These are phyloP conservation scores for Aspergillus melleus DNA, from an alignment of 2,329 filamentous ascomycete species.

Conservation along the genomic window DNA sequence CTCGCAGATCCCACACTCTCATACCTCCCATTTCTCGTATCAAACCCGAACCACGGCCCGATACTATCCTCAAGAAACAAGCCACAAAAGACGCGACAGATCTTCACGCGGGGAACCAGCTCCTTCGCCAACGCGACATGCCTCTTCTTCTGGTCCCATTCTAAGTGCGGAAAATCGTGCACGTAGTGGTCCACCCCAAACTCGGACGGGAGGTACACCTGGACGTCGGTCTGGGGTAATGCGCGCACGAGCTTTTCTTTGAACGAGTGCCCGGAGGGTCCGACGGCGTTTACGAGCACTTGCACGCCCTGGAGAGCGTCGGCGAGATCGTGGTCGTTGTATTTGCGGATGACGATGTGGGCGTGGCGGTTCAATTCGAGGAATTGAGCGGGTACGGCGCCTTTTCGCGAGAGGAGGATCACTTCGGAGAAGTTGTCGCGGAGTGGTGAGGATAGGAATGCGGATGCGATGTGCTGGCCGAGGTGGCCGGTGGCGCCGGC, in stretches of 20 bases:
- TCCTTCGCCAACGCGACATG: conserved; percentile 25
- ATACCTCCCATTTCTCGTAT: conserved; percentile 28
- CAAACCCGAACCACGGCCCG: conserved; percentile 37
- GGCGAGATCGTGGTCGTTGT: conserved; percentile 23
- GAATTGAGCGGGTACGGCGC: conserved; percentile 1
- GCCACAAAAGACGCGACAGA: conserved; percentile 34
- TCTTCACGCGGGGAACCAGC: conserved; percentile 18
- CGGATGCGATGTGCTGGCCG: conserved; percentile 23
- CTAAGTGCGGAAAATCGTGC: conserved; percentile 36
- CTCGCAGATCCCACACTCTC: conserved; percentile 28
- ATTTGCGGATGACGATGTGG: conserved; percentile 17
- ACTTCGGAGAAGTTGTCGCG: conserved; percentile 22
- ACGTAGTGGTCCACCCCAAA: conserved; percentile 41
- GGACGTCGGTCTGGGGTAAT: conserved; percentile 25
- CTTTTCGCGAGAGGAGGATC: conserved; percentile 24
- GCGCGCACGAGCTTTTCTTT: conserved; percentile 28
- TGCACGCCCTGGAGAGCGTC: conserved; percentile 29
- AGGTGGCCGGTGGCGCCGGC: conserved; percentile 29
- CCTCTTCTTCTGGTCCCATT: conserved; percentile 35
- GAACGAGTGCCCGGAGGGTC: conserved; percentile 27
- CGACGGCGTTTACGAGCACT: conserved; percentile 34
- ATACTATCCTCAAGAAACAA: conserved; percentile 37
- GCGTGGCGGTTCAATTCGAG: conserved; percentile 6
- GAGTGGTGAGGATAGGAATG: conserved; percentile 24
- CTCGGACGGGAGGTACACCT: conserved; percentile 39